Conservation (phyloP, 2,329 filamentous ascomycete species). For the Hirsutella thompsonii region DNA sequence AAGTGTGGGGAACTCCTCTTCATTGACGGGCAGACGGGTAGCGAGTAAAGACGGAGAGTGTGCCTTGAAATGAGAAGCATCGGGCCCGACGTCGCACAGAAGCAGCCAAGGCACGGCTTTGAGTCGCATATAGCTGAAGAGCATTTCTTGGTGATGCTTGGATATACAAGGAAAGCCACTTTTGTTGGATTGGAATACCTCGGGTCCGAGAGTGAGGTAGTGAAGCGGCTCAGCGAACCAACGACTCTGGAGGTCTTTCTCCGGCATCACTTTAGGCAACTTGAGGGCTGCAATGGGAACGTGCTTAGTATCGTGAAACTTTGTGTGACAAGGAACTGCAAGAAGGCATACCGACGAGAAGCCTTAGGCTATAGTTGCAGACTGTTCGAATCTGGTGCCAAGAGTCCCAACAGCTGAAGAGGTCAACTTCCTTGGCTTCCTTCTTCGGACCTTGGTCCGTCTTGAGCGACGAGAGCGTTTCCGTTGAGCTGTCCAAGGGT, state of each 20-base stretch:
- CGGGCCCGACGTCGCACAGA: slow-evolving; percentile 47
- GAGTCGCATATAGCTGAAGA: slow-evolving; percentile 50
- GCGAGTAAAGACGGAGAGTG: slow-evolving; percentile 12
- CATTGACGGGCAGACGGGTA: slow-evolving; percentile 21
- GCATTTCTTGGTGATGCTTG: slow-evolving; percentile 46
- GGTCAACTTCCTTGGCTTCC: slow-evolving; percentile 40
- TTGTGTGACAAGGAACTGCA: background rate
- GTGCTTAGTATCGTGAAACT: background rate
- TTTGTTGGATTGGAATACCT: slow-evolving; percentile 47
- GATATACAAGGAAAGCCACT: slow-evolving; percentile 48
- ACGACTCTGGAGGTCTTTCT: slow-evolving; percentile 46
- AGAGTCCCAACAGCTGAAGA: slow-evolving; percentile 79
- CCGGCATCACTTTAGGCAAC: slow-evolving; percentile 45
- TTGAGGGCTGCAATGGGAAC: slow-evolving; percentile 30
- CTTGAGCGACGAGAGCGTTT: slow-evolving; percentile 35
- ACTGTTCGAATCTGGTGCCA: slow-evolving; percentile 81
- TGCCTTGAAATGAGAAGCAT: slow-evolving; percentile 18
- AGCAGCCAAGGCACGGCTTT: slow-evolving; percentile 51
- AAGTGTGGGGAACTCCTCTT: slow-evolving; percentile 53
- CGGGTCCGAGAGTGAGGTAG: slow-evolving; percentile 40
- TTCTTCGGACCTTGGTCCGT: slow-evolving; percentile 17
- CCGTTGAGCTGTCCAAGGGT: slow-evolving; percentile 40
- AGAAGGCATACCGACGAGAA: slow-evolving; percentile 64
- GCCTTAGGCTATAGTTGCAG: slow-evolving; percentile 71
- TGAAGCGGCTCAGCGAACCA: slow-evolving; percentile 61